Conservation (phyloP, 75 land plant genomes). For the Cunninghamia lanceolata region DNA sequence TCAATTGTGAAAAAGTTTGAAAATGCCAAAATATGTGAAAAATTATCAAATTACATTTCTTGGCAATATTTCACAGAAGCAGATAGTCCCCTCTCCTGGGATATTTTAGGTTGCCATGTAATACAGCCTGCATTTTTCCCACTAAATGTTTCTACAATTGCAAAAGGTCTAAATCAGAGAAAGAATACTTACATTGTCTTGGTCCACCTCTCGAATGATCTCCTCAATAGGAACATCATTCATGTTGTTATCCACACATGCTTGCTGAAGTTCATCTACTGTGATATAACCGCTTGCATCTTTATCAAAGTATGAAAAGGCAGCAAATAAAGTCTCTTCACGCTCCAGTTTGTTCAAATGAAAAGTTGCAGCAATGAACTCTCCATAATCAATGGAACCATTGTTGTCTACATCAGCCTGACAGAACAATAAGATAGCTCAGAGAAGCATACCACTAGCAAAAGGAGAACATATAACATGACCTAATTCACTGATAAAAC, state of each 20-base stretch:
- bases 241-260: conserved; percentile 63
- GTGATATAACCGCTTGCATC: conserved; percentile 80
- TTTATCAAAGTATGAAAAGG: conserved; percentile 86
- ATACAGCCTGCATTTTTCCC: not conserved
- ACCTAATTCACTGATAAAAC: not conserved
- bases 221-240: conserved; percentile 63
- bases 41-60: not conserved
- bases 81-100: not conserved
- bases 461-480: not conserved
- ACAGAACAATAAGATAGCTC: not conserved
- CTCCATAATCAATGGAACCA: conserved; percentile 87
- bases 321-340: conserved; percentile 80
- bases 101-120: not conserved
- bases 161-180: not conserved
- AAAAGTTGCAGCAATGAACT: conserved; percentile 87
- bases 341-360: conserved; percentile 86
- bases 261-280: conserved; percentile 74
- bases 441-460: not conserved
- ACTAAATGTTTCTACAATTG: conserved; percentile 1
- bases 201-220: conserved; percentile 71
- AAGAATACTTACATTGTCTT: conserved; percentile 66
- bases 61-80: not conserved
- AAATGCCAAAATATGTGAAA: not conserved
- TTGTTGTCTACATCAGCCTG: conserved; percentile 92
- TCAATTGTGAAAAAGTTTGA: not conserved